Base-by-base conservation (phyloP, 495 filamentous ascomycete species). In the Neurospora sublineolata region DNA sequence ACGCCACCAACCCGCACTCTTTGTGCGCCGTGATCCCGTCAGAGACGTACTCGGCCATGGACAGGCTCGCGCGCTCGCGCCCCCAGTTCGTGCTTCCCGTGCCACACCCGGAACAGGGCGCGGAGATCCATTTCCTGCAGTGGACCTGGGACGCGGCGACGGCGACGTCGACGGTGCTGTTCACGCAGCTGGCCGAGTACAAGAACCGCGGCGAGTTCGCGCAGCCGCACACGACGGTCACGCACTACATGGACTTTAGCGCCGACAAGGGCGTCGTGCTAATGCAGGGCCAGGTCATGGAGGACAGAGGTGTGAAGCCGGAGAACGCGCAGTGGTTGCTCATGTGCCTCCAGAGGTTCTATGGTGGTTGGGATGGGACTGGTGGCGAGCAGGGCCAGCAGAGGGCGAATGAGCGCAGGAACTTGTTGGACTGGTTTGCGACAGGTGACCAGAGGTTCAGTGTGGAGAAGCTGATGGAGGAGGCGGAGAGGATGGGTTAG, bases 261-360 rank as follows among this genome's bases (percentile, higher is more conserved):
- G 85, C 86, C 71, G 82, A 86, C 3, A 92, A 93, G 75, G 91
- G 88, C 8, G 75, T 97, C 64, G 93, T 97, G 37, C 83, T 99
- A 60, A 87, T 97, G 86, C 89, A 93, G 74, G 95, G 95, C 1
- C 83, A 83, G 72, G 91, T 99, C 38, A 84, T 92, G 73, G 89
- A 90, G 68, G 91, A 91, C 3, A 79, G 89, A 10, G 94, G 95
- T 3, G 88, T 97, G 16, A 90, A 84, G 20, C 89, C 91, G 3
- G 84, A 92, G 18, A 90, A 98, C 77, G 93, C 91, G 36, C 88
- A 87, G 79, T 97, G 91, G 93, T 78, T 99, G 75, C 86, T 96
- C n/a, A 92, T 97, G 86, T 92, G 93, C 67, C 81, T 99, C 83
- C 95, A 98, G 86, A 90, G 93, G 80, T 99, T 98, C 80, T 99